Evolutionary conservation across 768 basidiomycete genomes (phyloP), one percentile per base, ranked within the genome.

Genomic region (Pulveroboletus sp.): DNA sequence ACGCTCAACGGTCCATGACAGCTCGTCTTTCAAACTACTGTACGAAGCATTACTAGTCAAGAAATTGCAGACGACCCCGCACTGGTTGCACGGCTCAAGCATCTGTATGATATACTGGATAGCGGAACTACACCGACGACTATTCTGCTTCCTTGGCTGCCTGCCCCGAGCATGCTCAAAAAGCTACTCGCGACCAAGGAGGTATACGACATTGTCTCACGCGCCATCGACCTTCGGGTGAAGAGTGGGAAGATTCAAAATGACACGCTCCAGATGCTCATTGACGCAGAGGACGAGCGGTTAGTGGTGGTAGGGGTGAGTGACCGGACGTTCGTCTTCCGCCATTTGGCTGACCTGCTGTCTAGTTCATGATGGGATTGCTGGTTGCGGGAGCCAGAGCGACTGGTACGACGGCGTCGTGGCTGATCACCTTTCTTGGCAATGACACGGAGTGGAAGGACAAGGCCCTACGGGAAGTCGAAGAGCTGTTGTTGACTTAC

Each of bases 321-420:
- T 55, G 17, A 40, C 49, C 47, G 36, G 20, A 24, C 20, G 51
- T 57, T 55, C 58, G 53, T 45, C 24, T 57, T 51, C 44, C 43
- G 49, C 49, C 25, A 43, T 56, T 45, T 44, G 54, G 32, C 34
- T 68, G 48, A 66, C 52, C 51, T 61, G 37, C 57, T 39, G 5
- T 59, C 35, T 57, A 88, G 86, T 89, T 90, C 65, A 85, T 87
- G 50, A 88, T 89, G 83, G 87, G 88, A 27, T 69, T 90, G 14
- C 72, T 90, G 47, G 84, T 87, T 47, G 87, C 87, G 27, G 87
- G 87, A n/a, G 82, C 87, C 35, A 77, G 87, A 60, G 85, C 87
- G 12, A 90, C 86, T 38, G 87, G 87, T 11, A 84, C 84, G 10
- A 85, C 86, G 74, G 87, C 86, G 33, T 86, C 82, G 25, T 90